These are phyloP conservation scores for Mollisia scopiformis DNA, from an alignment of 2,329 filamentous ascomycete species.

Conservation along the genomic window DNA sequence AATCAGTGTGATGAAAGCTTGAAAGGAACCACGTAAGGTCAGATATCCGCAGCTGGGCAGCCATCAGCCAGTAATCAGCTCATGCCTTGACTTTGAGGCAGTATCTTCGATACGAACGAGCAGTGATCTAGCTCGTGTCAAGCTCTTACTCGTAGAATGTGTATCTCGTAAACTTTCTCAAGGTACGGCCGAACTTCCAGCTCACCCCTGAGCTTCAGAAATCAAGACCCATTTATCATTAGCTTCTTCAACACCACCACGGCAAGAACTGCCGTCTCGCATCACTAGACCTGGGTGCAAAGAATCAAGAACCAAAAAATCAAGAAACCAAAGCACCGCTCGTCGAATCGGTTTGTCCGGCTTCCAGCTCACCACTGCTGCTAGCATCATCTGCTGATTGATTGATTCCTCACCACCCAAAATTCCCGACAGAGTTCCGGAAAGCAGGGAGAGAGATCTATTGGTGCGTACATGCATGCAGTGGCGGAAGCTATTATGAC, in stretches of 20 bases:
- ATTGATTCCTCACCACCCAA: no score
- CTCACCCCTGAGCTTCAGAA: neutral
- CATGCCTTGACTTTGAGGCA: neutral
- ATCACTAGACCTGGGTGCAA: neutral
- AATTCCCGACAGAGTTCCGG: neutral
- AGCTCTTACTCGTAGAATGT: neutral
- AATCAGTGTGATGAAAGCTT: no score
- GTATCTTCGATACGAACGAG: neutral
- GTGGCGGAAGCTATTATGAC: constrained; percentile 1
- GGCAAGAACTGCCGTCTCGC: neutral
- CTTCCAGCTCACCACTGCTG: neutral
- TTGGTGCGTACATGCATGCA: neutral
- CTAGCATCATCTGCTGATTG: no score
- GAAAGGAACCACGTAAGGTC: no score
- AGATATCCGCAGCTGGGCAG: neutral
- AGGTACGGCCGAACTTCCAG: neutral
- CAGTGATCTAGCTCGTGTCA: neutral
- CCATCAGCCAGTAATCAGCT: neutral
- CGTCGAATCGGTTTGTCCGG: neutral
- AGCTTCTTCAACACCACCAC: no score
- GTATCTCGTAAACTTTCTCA: neutral
- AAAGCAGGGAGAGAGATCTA: neutral
- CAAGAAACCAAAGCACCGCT: neutral
- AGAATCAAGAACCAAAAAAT: neutral
- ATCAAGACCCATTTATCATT: no score